Evolutionary conservation across 768 basidiomycete genomes (phyloP).

Genomic region (Calvatia gigantea): DNA sequence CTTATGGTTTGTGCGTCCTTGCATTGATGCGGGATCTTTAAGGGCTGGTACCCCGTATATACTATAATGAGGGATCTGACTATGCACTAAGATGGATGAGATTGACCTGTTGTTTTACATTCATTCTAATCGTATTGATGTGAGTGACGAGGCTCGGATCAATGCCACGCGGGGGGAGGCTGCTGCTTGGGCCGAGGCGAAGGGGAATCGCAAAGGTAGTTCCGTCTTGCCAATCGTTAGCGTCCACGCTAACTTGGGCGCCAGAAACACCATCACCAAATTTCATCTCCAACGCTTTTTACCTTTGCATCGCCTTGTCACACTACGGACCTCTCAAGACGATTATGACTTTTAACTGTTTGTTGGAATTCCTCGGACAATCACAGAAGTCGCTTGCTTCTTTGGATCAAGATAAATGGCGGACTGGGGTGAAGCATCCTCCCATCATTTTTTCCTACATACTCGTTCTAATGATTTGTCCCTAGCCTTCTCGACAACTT

Average conservation of each 20-base stretch:
- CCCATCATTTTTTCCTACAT: background rate
- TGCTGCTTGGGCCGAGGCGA: conserved; percentile 59
- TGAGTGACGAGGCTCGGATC: conserved; percentile 90
- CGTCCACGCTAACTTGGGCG: conserved; percentile 6
- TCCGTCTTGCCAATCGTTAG: background rate
- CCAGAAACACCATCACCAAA: conserved; percentile 76
- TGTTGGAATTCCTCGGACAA: conserved; percentile 73
- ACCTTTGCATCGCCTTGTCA: conserved; percentile 79
- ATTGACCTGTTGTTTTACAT: conserved; percentile 85
- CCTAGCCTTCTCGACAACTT: conserved; percentile 68
- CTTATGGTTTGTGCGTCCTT: conserved; percentile 86
- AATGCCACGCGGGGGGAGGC: conserved; percentile 91
- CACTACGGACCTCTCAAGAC: conserved; percentile 88
- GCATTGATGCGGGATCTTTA: conserved; percentile 87
- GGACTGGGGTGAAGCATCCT: conserved; percentile 67
- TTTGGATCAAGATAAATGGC: conserved; percentile 71
- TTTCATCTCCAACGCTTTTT: conserved; percentile 96
- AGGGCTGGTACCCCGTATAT: conserved; percentile 49
- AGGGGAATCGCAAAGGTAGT: conserved; percentile 42
- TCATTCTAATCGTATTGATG: conserved; percentile 64
- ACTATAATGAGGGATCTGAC: background rate
- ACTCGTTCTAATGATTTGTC: conserved; percentile 2
- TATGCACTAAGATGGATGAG: conserved; percentile 67
- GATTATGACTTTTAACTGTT: conserved; percentile 69
- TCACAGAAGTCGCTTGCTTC: conserved; percentile 73